Conservation (phyloP, 2,329 filamentous ascomycete species). For the Plectosphaerella plurivora region DNA sequence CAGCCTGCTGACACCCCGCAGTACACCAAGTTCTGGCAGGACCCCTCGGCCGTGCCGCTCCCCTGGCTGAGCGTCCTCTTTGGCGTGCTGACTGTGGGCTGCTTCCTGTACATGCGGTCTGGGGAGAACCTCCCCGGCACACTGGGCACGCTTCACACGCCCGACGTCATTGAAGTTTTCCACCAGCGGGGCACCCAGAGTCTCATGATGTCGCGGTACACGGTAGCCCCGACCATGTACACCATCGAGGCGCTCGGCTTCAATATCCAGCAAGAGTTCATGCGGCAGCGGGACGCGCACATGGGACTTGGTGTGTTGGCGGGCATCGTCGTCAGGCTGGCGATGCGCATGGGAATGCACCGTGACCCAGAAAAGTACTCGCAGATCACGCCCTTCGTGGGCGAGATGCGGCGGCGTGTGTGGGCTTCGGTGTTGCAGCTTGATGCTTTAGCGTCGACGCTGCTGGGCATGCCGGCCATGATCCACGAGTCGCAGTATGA, state of each 20-base stretch:
- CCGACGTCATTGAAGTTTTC: background rate
- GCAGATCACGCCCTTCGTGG: constrained; percentile 30
- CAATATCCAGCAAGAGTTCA: constrained; percentile 8
- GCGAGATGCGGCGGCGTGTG: constrained; percentile 39
- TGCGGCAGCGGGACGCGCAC: constrained; percentile 1
- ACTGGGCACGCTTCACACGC: background rate
- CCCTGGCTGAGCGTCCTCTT: background rate
- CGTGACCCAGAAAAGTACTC: constrained; percentile 37
- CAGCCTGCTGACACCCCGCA: background rate
- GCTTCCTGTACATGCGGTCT: background rate
- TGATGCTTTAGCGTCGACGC: constrained; percentile 37
- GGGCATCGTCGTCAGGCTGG: constrained; percentile 26
- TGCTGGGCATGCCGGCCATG: constrained; percentile 40
- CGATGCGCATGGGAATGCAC: constrained; percentile 37
- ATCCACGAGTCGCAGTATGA: constrained; percentile 34
- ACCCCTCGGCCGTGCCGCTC: background rate
- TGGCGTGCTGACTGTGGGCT: background rate
- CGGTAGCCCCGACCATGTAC: constrained; percentile 8
- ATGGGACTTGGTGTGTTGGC: constrained; percentile 21
- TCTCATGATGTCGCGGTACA: background rate
- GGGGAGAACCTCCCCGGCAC: background rate
- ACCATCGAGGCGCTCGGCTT: constrained; percentile 7
- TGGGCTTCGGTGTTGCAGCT: constrained; percentile 36
- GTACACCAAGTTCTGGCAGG: background rate
- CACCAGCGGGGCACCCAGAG: background rate